phyloP scores from a whole-genome alignment of 306 rosid species.

The Citrullus colocynthis region DNA sequence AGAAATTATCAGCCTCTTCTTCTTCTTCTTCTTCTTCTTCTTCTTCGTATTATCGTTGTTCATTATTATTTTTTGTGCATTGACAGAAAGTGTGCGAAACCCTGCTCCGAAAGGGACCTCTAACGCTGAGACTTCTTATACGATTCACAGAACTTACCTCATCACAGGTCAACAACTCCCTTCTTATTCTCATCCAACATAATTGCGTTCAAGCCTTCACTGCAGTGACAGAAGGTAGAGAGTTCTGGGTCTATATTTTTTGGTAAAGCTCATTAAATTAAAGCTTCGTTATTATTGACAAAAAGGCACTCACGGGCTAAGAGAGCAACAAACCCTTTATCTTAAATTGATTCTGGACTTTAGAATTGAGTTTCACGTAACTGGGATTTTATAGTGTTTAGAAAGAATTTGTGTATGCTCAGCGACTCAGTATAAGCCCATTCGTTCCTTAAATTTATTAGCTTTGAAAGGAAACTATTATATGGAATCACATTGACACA shows the following conservation, averaged over 20 bases:
- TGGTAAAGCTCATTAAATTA: neutral
- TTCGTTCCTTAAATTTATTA: neutral
- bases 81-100: constrained; percentile 71
- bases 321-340: neutral
- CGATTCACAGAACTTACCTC: constrained; percentile 50
- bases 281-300: neutral
- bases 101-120: constrained; percentile 43
- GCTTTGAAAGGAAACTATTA: neutral
- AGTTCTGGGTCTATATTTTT: neutral
- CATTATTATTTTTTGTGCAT: neutral
- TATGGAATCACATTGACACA: neutral
- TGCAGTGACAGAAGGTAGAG: constrained; percentile 14
- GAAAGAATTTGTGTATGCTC: neutral
- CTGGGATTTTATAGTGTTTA: neutral
- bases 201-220: constrained; percentile 68
- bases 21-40: neutral
- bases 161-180: constrained; percentile 58
- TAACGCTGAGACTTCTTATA: constrained; percentile 27
- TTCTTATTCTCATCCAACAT: constrained; percentile 79
- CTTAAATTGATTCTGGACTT: neutral
- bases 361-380: neutral
- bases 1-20: neutral
- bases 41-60: neutral
- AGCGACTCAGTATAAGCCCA: neutral
- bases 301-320: neutral